Evolutionary conservation across 805 yeast genomes (phyloP).

Genomic region (Grigorovia jiainica): DNA sequence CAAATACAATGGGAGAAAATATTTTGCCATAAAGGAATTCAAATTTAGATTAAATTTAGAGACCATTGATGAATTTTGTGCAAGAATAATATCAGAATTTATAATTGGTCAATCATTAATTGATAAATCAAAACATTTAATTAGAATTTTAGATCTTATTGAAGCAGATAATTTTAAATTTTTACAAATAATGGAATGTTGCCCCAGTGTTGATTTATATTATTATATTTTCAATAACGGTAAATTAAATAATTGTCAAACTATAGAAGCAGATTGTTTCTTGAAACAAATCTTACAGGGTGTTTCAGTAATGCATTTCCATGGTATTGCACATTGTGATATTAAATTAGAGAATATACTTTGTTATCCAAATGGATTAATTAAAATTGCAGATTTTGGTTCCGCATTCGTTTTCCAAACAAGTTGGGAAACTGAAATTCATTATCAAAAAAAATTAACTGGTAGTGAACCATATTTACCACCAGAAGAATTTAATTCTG

Average conservation of each 20-base stretch:
- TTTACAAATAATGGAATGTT: conserved; percentile 89
- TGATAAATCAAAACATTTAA: conserved; percentile 43
- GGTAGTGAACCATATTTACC: conserved; percentile 91
- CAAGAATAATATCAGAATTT: conserved; percentile 79
- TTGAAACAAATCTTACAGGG: conserved; percentile 81
- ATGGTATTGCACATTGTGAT: conserved; percentile 92
- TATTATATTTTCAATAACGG: conserved; percentile 42
- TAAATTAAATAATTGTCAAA: conserved; percentile 37
- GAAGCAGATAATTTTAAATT: conserved; percentile 52
- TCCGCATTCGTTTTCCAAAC: conserved; percentile 85
- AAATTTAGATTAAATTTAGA: conserved; percentile 74
- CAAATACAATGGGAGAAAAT: conserved; percentile 34
- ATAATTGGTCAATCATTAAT: conserved; percentile 67
- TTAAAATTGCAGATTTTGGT: conserved; percentile 79
- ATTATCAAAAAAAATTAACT: conserved; percentile 60
- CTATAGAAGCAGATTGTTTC: conserved; percentile 76
- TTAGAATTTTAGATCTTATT: conserved; percentile 74
- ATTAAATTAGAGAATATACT: conserved; percentile 81
- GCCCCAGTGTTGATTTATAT: conserved; percentile 75
- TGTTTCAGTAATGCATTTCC: conserved; percentile 73
- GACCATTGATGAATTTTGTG: conserved; percentile 73
- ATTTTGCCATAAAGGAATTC: conserved; percentile 88
- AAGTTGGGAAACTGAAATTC: conserved; percentile 75
- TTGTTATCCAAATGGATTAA: conserved; percentile 53
- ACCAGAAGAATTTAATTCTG: conserved; percentile 67